A percentile compares a stretch with the other conserved stretches of the same genome.
phyloP scores from a whole-genome alignment of 805 yeast genomes.

The Myxozyma geophila region DNA sequence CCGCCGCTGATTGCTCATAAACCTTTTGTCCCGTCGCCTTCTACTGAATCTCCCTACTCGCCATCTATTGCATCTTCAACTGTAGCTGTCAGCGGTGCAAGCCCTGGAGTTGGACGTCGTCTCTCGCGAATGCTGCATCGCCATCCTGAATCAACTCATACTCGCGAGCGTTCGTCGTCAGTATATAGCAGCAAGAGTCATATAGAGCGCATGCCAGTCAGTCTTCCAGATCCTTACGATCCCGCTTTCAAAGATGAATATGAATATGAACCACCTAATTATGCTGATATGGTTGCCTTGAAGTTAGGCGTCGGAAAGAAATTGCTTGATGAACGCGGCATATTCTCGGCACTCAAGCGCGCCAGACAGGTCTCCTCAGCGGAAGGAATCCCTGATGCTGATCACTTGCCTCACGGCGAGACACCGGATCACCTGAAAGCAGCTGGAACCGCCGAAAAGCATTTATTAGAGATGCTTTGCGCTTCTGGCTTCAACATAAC shows the following conservation, averaged over 20 bases:
- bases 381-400: background rate
- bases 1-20: conserved; percentile 51
- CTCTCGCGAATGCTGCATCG: conserved; percentile 25
- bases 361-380: conserved; percentile 18
- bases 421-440: conserved; percentile 29
- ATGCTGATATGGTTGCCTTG: conserved; percentile 65
- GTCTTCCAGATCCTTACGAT: conserved; percentile 18
- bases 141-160: background rate
- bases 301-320: conserved; percentile 75
- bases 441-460: conserved; percentile 88
- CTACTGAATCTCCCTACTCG: background rate
- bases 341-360: conserved; percentile 67
- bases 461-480: conserved; percentile 91
- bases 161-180: conserved; percentile 13
- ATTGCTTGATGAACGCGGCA: conserved; percentile 58
- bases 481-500: conserved; percentile 74
- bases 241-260: conserved; percentile 14
- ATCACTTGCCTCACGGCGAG: conserved; percentile 25
- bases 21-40: background rate
- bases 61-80: conserved; percentile 1
- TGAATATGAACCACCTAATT: conserved; percentile 32
- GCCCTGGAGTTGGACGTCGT: conserved; percentile 11
- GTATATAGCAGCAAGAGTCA: background rate
- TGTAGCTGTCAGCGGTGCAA: background rate
- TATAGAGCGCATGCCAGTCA: background rate